A percentile compares a stretch with the other conserved stretches of the same genome.
phyloP scores from a whole-genome alignment of 169 alveolate genomes.

The Babesia divergens region DNA sequence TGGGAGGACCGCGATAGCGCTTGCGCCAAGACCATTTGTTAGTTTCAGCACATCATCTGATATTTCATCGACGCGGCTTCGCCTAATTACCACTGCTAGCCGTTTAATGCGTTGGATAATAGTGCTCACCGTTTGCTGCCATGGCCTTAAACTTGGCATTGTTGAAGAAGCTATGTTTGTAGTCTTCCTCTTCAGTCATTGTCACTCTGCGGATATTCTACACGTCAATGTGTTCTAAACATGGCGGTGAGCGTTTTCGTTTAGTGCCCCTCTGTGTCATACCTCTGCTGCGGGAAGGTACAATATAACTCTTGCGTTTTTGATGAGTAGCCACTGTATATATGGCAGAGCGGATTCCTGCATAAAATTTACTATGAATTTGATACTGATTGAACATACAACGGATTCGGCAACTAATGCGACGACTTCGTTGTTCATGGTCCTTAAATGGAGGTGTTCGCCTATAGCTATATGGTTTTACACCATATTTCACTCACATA shows the following conservation, averaged over 20 bases:
- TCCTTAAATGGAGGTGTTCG: constrained; percentile 36
- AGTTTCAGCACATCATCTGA: constrained; percentile 17
- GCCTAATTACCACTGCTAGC: constrained; percentile 23
- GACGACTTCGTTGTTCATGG: constrained; percentile 39
- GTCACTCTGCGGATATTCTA: not conserved
- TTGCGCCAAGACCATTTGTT: constrained; percentile 40
- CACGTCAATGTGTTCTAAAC: not conserved
- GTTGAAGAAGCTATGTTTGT: constrained; percentile 31
- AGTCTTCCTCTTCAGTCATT: not conserved
- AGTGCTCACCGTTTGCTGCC: constrained; percentile 3
- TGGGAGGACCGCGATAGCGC: constrained; percentile 33
- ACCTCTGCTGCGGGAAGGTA: constrained; percentile 48
- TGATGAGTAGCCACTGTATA: constrained; percentile 54
- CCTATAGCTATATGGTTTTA: not conserved
- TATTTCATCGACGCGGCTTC: not conserved
- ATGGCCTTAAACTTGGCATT: constrained; percentile 35
- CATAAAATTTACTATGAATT: not conserved
- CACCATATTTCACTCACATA: constrained; percentile 6
- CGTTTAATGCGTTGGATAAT: not conserved
- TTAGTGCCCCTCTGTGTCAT: not conserved
- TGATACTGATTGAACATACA: not conserved
- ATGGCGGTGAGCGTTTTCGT: not conserved
- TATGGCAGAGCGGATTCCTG: constrained; percentile 42
- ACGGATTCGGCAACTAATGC: constrained; percentile 14
- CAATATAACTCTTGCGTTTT: constrained; percentile 10